phyloP scores from a whole-genome alignment of 2,329 filamentous ascomycete genomes.

The Ophidiomyces ophidiicola region DNA sequence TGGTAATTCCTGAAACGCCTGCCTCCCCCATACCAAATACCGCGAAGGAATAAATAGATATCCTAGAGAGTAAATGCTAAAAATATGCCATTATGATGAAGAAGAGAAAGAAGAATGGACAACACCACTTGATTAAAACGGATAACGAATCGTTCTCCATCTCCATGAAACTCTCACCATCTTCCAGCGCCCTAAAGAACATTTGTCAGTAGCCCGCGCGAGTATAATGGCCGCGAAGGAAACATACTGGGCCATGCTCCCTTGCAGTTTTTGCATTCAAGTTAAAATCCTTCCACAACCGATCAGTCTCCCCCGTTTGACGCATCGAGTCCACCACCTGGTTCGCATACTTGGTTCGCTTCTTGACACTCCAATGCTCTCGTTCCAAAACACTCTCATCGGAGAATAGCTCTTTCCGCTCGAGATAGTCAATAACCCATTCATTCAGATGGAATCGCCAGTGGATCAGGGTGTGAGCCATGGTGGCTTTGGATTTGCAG shows the following conservation, averaged over 20 bases:
- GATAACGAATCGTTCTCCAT: no score
- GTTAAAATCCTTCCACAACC: conserved; percentile 55
- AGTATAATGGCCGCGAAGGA: no score
- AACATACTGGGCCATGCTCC: conserved; percentile 20
- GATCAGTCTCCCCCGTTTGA: conserved; percentile 44
- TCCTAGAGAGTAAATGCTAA: no score
- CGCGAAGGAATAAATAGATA: no score
- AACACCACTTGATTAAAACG: no score
- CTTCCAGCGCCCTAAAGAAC: conserved; percentile 3
- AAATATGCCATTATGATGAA: no score
- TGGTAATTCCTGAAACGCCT: no score
- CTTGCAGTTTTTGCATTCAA: conserved; percentile 48
- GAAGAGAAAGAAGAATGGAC: no score
- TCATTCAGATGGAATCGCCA: conserved; percentile 65
- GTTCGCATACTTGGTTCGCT: conserved; percentile 49
- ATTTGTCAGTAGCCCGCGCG: no score
- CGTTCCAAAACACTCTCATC: conserved; percentile 48
- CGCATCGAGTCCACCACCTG: conserved; percentile 55
- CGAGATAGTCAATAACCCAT: conserved; percentile 54
- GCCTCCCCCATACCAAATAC: no score
- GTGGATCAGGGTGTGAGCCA: conserved; percentile 59
- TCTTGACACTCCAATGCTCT: conserved; percentile 48
- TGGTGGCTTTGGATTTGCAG: conserved; percentile 53
- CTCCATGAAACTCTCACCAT: no score
- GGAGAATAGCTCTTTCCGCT: conserved; percentile 45